Percentiles rank a stretch among this genome's conserved stretches.
phyloP scores from a whole-genome alignment of 768 basidiomycete genomes.

The Amanita thiersii region DNA sequence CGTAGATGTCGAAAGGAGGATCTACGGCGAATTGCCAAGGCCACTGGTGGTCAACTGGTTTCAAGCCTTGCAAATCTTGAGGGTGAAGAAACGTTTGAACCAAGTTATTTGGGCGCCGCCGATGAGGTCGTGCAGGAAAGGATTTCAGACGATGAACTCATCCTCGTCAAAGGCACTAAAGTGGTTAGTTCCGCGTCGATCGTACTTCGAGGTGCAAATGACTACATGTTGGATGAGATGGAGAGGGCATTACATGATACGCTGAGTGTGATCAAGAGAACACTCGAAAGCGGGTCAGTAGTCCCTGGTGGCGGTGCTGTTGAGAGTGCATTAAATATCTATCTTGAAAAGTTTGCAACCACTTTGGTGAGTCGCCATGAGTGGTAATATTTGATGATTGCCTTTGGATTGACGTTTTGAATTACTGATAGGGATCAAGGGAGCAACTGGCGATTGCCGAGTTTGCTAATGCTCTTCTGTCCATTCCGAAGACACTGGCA shows the following conservation, averaged over 20 bases:
- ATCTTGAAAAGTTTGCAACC: slow-evolving; percentile 97
- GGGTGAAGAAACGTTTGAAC: slow-evolving; percentile 95
- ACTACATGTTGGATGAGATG: slow-evolving; percentile 99
- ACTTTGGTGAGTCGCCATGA: slow-evolving; percentile 64
- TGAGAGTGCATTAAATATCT: slow-evolving; percentile 93
- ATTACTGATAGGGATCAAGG: slow-evolving; percentile 70
- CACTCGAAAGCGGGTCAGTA: slow-evolving; percentile 90
- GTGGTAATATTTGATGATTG: background rate
- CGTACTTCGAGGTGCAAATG: slow-evolving; percentile 93
- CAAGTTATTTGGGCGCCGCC: slow-evolving; percentile 82
- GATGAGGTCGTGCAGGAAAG: slow-evolving; percentile 97
- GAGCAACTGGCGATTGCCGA: slow-evolving; percentile 99
- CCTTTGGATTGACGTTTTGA: slow-evolving; percentile 6
- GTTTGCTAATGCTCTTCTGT: slow-evolving; percentile 85
- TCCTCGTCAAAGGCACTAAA: slow-evolving; percentile 96
- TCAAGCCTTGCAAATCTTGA: slow-evolving; percentile 93
- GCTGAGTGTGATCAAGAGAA: slow-evolving; percentile 91
- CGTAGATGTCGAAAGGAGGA: slow-evolving; percentile 97
- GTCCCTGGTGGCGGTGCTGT: slow-evolving; percentile 98
- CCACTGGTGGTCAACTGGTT: slow-evolving; percentile 90
- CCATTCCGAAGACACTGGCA: slow-evolving; percentile 94
- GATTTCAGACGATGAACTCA: slow-evolving; percentile 97
- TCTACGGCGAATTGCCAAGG: slow-evolving; percentile 91
- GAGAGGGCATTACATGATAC: slow-evolving; percentile 94
- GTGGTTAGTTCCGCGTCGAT: slow-evolving; percentile 91